Evolutionary conservation across 2,329 filamentous ascomycete genomes (phyloP).

Genomic region (Pseudofabraea citricarpa): DNA sequence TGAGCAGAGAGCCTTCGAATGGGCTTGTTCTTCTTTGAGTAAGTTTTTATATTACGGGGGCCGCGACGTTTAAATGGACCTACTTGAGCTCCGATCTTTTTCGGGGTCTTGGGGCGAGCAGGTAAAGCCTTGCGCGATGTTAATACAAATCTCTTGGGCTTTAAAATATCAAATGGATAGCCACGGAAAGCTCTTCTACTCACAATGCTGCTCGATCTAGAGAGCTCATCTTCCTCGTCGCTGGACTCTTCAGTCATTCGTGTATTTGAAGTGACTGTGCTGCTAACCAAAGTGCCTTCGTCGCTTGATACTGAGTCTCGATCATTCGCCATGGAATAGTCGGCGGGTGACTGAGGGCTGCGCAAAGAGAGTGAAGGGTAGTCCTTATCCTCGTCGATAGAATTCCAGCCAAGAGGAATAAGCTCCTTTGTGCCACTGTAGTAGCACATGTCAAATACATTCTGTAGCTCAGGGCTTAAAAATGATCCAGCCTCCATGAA

Average conservation of each 20-base stretch:
- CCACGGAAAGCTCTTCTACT: slow-evolving; percentile 9
- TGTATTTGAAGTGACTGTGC: slow-evolving; percentile 21
- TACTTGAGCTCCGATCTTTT: slow-evolving; percentile 18
- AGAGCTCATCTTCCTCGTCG: slow-evolving; percentile 43
- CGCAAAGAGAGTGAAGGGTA: slow-evolving; percentile 47
- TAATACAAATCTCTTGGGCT: neutral
- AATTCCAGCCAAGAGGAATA: slow-evolving; percentile 67
- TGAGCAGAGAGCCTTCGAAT: slow-evolving; percentile 11
- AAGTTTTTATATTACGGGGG: slow-evolving; percentile 27
- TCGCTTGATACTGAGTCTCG: slow-evolving; percentile 44
- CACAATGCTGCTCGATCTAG: slow-evolving; percentile 13
- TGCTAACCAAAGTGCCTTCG: slow-evolving; percentile 35
- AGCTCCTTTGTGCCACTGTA: slow-evolving; percentile 48
- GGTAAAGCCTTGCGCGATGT: slow-evolving; percentile 21
- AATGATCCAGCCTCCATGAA: slow-evolving; percentile 50
- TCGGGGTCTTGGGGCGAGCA: slow-evolving; percentile 21
- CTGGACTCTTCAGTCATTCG: slow-evolving; percentile 56
- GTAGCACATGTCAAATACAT: slow-evolving; percentile 74
- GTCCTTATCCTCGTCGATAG: slow-evolving; percentile 51
- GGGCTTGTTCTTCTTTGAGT: slow-evolving; percentile 31
- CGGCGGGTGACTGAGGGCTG: slow-evolving; percentile 24
- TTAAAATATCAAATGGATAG: neutral
- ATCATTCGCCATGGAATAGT: slow-evolving; percentile 18
- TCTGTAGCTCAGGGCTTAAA: slow-evolving; percentile 60
- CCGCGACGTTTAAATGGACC: slow-evolving; percentile 27